Base-by-base conservation (phyloP, 1,139 yeast species). In the Pichia sp. region DNA sequence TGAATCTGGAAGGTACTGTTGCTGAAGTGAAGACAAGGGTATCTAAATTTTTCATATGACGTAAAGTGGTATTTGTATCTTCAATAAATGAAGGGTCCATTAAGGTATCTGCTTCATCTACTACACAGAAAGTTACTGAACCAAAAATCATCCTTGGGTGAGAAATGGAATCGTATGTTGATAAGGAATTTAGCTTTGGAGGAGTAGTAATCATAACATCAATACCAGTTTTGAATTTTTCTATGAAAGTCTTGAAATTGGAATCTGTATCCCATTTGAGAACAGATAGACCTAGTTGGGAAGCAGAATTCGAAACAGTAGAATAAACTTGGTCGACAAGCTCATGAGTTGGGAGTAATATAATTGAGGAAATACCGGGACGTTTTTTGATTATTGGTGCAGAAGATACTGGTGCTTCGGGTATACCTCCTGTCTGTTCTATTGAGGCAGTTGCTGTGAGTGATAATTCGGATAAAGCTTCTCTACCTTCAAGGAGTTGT, bases 31-130 rank as follows among this genome's bases (percentile, higher is more conserved):
- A 75, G 1, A 88, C 69, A 28, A 86, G 62, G 49, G 84, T 84
- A 39, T 68, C 67, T 31, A 83, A 64, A 44, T 74, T 71, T 4
- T 72, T 67, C 59, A 84, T 70, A 39, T 65, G 61, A 35, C 67
- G 68, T 26, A 88, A 62, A 1, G 77, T 72, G 5, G 68, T 61
- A 49, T 77, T 72, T 1, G 96, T 85, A 44, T 79, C 80, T 28
- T 73, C 73, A 14, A 79, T 64, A 74, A 91, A 89, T 0, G 95
- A 82, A 41, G 77, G 74, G 55, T 89, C 96, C 78, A 91, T 72
- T 41, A 91, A 66, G 0, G 96, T 84, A 60, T 91, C 98, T 0
- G 98, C 97, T 60, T 91, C 98, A 59, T 91, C 98, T n/a, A 84
- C 73, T 3, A 84, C 89, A 42, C 84, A 68, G 52, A 73, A 81